phyloP scores from a whole-genome alignment of 352 stramenopile genomes.

The Globisporangium megalacanthum region DNA sequence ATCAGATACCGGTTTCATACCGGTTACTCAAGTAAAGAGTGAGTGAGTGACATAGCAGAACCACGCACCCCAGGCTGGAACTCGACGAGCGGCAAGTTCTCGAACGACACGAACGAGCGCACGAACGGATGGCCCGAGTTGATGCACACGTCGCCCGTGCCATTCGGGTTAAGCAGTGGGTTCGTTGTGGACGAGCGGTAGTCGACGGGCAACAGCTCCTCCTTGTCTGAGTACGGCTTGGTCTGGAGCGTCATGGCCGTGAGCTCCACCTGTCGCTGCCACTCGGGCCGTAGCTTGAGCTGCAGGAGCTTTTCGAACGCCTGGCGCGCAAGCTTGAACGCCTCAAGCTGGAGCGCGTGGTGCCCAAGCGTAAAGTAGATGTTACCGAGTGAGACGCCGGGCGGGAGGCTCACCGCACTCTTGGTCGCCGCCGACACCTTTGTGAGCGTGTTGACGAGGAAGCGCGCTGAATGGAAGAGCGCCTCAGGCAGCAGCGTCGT shows the following conservation, averaged over 20 bases:
- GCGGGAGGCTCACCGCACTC: slow-evolving; percentile 20
- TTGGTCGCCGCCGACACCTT: slow-evolving; percentile 14
- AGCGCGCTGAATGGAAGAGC: slow-evolving; percentile 90
- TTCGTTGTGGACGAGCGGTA: slow-evolving; percentile 93
- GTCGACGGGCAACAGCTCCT: slow-evolving; percentile 92
- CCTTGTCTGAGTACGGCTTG: slow-evolving; percentile 90
- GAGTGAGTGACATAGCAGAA: background rate
- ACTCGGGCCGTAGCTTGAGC: slow-evolving; percentile 83
- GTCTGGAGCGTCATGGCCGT: slow-evolving; percentile 91
- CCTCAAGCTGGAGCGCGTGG: slow-evolving; percentile 85
- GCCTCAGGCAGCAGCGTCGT: slow-evolving; percentile 88
- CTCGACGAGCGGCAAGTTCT: slow-evolving; percentile 94
- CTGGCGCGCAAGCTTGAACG: slow-evolving; percentile 90
- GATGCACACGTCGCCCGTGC: slow-evolving; percentile 87
- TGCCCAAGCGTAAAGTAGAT: slow-evolving; percentile 95
- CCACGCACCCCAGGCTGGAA: slow-evolving; percentile 75
- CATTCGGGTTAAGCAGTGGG: slow-evolving; percentile 87
- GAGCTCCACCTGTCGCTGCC: slow-evolving; percentile 87
- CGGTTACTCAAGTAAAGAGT: background rate
- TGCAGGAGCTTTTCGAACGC: slow-evolving; percentile 92
- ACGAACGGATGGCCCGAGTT: slow-evolving; percentile 94
- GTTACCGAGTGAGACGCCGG: slow-evolving; percentile 86
- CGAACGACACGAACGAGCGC: slow-evolving; percentile 93
- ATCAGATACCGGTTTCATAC: too few relatives aligned
- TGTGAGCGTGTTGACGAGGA: slow-evolving; percentile 89